Percentiles rank a stretch among this genome's conserved stretches.
phyloP scores from a whole-genome alignment of 2,329 filamentous ascomycete genomes.

The Zasmidium cellare region DNA sequence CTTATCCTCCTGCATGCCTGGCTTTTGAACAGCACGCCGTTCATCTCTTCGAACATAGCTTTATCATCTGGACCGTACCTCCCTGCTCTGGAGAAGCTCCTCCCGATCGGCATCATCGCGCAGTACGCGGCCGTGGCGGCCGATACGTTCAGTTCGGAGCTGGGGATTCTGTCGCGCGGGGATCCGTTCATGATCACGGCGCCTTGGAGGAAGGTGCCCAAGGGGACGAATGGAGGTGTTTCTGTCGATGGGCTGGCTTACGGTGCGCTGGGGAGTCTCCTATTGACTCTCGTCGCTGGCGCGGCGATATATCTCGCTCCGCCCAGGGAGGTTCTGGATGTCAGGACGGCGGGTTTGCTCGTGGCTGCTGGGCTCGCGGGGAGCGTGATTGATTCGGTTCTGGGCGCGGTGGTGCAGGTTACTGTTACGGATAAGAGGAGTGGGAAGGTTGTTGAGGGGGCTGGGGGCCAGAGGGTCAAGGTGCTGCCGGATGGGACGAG shows the following conservation, averaged over 20 bases:
- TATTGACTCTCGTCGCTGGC: conserved; percentile 67
- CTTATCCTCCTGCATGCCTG: conserved; percentile 55
- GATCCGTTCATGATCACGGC: conserved; percentile 85
- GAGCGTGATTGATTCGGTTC: conserved; percentile 80
- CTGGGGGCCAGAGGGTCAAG: conserved; percentile 53
- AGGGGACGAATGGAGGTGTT: conserved; percentile 91
- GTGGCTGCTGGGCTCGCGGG: conserved; percentile 74
- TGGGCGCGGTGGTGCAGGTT: conserved; percentile 81
- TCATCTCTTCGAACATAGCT: conserved; percentile 32
- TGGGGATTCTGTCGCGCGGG: conserved; percentile 80
- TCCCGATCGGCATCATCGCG: conserved; percentile 51
- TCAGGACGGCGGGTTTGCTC: conserved; percentile 40
- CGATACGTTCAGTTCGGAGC: conserved; percentile 92
- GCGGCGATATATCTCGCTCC: conserved; percentile 34
- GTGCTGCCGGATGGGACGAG: conserved; percentile 32
- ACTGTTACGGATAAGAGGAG: conserved; percentile 81
- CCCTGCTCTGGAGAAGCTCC: conserved; percentile 38
- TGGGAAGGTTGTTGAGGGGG: conserved; percentile 86
- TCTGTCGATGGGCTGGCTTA: conserved; percentile 66
- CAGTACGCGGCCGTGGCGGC: conserved; percentile 85
- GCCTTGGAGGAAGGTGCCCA: conserved; percentile 74
- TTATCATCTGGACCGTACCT: conserved; percentile 41
- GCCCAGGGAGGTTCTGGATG: conserved; percentile 20
- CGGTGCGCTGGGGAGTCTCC: conserved; percentile 42
- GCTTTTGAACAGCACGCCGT: conserved; percentile 37